Conservation (phyloP, 2,329 filamentous ascomycete genomes). For the Diaporthe humulicola region DNA sequence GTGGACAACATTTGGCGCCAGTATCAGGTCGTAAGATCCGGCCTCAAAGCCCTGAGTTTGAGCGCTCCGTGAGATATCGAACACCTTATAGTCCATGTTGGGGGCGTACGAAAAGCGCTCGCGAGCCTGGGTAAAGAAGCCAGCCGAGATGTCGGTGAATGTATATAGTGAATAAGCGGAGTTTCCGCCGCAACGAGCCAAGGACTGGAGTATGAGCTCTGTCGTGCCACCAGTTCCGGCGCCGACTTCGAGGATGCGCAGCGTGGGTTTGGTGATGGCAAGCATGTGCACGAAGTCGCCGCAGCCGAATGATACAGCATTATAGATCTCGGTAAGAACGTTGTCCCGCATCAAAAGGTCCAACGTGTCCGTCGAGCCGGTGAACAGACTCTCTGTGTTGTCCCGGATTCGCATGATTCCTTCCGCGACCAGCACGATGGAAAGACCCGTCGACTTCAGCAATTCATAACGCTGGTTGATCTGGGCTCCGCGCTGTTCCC, state of each 20-base stretch:
- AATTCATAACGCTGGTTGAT: neutral
- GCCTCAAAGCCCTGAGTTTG: conserved; percentile 48
- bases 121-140: neutral
- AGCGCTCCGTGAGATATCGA: conserved; percentile 48
- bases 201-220: conserved; percentile 36
- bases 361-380: neutral
- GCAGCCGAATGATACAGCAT: conserved; percentile 30
- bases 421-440: no score
- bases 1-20: conserved; percentile 48
- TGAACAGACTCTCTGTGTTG: neutral
- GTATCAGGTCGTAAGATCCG: conserved; percentile 48
- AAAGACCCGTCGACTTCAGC: no score
- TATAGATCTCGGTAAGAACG: conserved; percentile 24
- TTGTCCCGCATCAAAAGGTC: conserved; percentile 25
- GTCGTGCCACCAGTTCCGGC: conserved; percentile 54
- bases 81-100: conserved; percentile 9
- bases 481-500: neutral
- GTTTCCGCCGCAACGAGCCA: no score
- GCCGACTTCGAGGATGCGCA: conserved; percentile 51
- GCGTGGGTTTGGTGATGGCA: conserved; percentile 33
- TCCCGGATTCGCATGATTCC: no score
- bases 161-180: conserved; percentile 39
- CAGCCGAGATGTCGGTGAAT: conserved; percentile 42
- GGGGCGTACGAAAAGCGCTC: conserved; percentile 4
- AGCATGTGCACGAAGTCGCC: conserved; percentile 5